A percentile compares a stretch with the other conserved stretches of the same genome.
These are phyloP conservation scores for Nakazawaea populi DNA, from an alignment of 805 yeast genomes.

Conservation along the genomic window DNA sequence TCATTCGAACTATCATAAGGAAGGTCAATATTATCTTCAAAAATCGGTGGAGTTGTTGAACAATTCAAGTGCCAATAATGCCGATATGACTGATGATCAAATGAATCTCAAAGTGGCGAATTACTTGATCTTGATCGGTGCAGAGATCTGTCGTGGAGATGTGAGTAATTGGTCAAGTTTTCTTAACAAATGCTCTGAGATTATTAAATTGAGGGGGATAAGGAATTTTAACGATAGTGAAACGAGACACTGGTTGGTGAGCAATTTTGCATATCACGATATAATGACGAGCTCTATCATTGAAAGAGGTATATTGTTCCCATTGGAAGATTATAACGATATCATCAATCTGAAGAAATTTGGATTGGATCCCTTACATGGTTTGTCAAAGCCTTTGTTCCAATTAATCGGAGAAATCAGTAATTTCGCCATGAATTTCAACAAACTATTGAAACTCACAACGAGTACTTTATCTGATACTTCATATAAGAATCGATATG, in stretches of 20 bases:
- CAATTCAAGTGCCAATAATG: conserved; percentile 11
- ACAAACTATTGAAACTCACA: conserved; percentile 26
- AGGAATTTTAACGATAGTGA: conserved; percentile 42
- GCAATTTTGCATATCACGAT: conserved; percentile 80
- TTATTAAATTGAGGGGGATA: conserved; percentile 54
- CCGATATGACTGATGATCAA: conserved; percentile 17
- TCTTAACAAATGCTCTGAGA: conserved; percentile 58
- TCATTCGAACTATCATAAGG: conserved; percentile 20
- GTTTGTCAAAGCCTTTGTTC: conserved; percentile 66
- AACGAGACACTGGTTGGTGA: conserved; percentile 65
- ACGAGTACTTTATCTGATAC: conserved; percentile 19
- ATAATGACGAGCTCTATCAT: conserved; percentile 56
- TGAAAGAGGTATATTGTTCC: conserved; percentile 61
- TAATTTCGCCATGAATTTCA: conserved; percentile 48
- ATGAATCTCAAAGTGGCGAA: conserved; percentile 52
- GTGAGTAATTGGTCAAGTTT: conserved; percentile 69
- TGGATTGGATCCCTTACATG: conserved; percentile 65
- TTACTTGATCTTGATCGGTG: conserved; percentile 65
- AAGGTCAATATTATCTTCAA: conserved; percentile 39
- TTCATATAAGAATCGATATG: conserved; percentile 19
- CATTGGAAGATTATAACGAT: conserved; percentile 51
- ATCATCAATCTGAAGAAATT: conserved; percentile 35
- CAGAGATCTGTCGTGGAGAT: conserved; percentile 80
- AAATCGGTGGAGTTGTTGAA: conserved; percentile 39
- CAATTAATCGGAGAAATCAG: conserved; percentile 64